phyloP scores from a whole-genome alignment of 2,329 filamentous ascomycete genomes.

The Penicillium sp. region DNA sequence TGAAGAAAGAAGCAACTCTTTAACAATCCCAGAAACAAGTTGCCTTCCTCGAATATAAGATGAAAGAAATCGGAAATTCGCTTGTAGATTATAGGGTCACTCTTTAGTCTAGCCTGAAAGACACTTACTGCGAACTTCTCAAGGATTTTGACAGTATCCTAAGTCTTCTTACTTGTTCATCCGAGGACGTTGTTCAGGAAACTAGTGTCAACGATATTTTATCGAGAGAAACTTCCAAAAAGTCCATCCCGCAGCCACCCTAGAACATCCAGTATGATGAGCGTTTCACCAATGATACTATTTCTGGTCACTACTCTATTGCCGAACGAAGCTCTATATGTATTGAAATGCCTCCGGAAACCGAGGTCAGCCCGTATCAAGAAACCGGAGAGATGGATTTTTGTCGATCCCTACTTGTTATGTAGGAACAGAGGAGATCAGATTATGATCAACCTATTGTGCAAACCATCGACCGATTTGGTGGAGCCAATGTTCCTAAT shows the following conservation, averaged over 20 bases:
- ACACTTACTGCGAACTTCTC: neutral
- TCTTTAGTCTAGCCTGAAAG: neutral
- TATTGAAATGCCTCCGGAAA: neutral
- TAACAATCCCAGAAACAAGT: neutral
- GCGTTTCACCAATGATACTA: neutral
- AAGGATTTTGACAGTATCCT: neutral
- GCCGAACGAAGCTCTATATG: neutral
- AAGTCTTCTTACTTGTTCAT: neutral
- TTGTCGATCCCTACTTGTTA: neutral
- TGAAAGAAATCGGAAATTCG: neutral
- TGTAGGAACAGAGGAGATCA: neutral
- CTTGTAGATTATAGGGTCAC: neutral
- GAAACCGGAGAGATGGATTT: neutral
- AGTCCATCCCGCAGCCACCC: neutral
- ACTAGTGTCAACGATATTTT: neutral
- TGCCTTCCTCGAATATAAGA: neutral
- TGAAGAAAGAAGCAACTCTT: slow-evolving; percentile 3
- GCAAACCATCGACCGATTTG: neutral
- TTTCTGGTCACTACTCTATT: neutral
- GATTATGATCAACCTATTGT: neutral
- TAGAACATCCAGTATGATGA: neutral
- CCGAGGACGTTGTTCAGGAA: neutral
- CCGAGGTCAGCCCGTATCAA: neutral
- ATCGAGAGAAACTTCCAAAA: neutral
- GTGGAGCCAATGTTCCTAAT: neutral